phyloP scores from a whole-genome alignment of 2,329 filamentous ascomycete species.

The Blumeria graminis region DNA sequence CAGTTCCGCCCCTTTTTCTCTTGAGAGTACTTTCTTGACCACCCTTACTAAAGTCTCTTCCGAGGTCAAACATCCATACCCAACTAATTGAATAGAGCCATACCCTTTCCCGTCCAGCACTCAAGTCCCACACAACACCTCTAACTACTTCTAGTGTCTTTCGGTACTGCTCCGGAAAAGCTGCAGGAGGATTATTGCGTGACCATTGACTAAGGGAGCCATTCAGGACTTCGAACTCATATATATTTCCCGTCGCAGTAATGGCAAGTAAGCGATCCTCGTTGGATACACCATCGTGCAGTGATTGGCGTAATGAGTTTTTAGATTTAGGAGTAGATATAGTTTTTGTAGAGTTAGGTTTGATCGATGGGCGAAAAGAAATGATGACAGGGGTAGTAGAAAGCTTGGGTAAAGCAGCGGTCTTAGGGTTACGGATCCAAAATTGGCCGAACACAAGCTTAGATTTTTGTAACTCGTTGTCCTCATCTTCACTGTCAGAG shows the following conservation, averaged over 20 bases:
- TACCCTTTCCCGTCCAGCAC: slow-evolving; percentile 30
- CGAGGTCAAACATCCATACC: slow-evolving; percentile 79
- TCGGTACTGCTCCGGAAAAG: slow-evolving; percentile 50
- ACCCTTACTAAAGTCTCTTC: slow-evolving; percentile 32
- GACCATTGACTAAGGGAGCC: slow-evolving; percentile 71
- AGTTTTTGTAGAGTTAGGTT: slow-evolving; percentile 13
- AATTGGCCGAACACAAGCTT: slow-evolving; percentile 31
- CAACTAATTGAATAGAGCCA: slow-evolving; percentile 79
- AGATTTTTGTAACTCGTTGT: slow-evolving; percentile 23
- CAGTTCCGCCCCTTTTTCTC: slow-evolving; percentile 15
- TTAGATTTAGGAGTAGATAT: slow-evolving; percentile 14
- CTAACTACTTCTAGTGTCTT: slow-evolving; percentile 58
- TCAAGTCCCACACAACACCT: slow-evolving; percentile 62
- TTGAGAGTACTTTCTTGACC: slow-evolving; percentile 14
- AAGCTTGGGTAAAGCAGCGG: slow-evolving; percentile 43
- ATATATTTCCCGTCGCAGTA: slow-evolving; percentile 40
- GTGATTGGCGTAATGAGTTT: slow-evolving; percentile 10
- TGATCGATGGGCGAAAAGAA: slow-evolving; percentile 33
- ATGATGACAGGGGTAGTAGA: slow-evolving; percentile 39
- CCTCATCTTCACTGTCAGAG: slow-evolving; percentile 19
- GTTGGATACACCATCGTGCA: slow-evolving; percentile 27
- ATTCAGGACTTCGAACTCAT: slow-evolving; percentile 55
- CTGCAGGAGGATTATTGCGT: slow-evolving; percentile 51
- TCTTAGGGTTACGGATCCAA: slow-evolving; percentile 55
- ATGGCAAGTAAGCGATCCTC: slow-evolving; percentile 33